Evolutionary conservation across 169 alveolate genomes (phyloP), one percentile per base, ranked within the genome.

Genomic region (Cryptosporidium viatorum): DNA sequence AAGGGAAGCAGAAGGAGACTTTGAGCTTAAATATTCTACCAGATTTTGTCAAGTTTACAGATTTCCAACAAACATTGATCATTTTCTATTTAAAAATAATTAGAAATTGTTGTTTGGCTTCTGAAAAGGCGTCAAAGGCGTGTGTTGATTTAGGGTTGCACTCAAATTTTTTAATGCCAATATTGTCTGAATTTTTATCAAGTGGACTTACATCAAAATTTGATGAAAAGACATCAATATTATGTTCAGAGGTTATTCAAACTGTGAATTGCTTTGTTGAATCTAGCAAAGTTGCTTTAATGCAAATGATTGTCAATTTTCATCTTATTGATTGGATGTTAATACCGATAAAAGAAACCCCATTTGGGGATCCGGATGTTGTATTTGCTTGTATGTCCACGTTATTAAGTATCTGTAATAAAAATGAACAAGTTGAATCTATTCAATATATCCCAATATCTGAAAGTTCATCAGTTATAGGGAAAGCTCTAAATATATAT

Each of bases 221-320:
- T 65, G 73, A 59, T 48, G 75, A 80, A 21, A 80, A 21, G 7
- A 60, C 75, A 45, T 80, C 89, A 16, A 65, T 37, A 48, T 26
- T 80, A 29, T 80, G 89, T 65, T 80, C 89, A 14, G 89, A 80
- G 26, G 70, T 80, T 3, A 80, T 80, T 62, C 35, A 80, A 35
- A 65, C 75, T 23, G 29, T 80, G 8, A 60, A 69, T 16, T 18
- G 80, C 51, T 67, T 80, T 26, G 33, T 80, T 18, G 75, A 80
- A 45, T 60, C 89, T 8, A 80, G 68, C 26, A 52, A 37, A 23
- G 55, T 67, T 1, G 89, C 75, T 33, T 29, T 80, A 60, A 43
- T 67, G 74, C 89, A 80, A 65, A 59, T 80, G 75, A 52, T 80
- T 65, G 68, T 80, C 10, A 80, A 80, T n/a, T 80, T 80, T 65